Conservation (phyloP, 305 asterid genomes). For the Fraxinus dipetala region DNA sequence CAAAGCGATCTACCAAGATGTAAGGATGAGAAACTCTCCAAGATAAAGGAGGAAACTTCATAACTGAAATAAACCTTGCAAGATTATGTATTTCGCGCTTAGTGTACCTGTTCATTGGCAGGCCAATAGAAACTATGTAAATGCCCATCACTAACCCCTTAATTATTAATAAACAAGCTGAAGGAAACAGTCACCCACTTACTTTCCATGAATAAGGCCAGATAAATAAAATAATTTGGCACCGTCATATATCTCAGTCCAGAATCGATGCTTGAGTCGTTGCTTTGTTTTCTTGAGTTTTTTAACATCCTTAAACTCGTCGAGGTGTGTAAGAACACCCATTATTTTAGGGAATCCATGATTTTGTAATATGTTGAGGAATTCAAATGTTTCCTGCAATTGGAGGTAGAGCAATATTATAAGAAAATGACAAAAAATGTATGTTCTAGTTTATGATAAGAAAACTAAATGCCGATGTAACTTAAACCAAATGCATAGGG, state of each 20-base stretch:
- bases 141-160: neutral
- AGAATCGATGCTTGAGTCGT: slow-evolving; percentile 94
- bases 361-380: slow-evolving; percentile 90
- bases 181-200: slow-evolving; percentile 33
- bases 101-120: slow-evolving; percentile 62
- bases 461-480: neutral
- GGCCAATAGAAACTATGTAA: slow-evolving; percentile 21
- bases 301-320: slow-evolving; percentile 91
- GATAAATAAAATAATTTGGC: slow-evolving; percentile 92
- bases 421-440: neutral
- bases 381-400: slow-evolving; percentile 91
- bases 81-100: slow-evolving; percentile 93
- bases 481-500: neutral
- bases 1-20: slow-evolving; percentile 86
- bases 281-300: slow-evolving; percentile 91
- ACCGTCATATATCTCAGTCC: slow-evolving; percentile 98
- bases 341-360: slow-evolving; percentile 97
- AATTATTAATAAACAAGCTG: slow-evolving; percentile 13
- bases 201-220: slow-evolving; percentile 97
- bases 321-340: slow-evolving; percentile 98
- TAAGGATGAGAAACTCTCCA: slow-evolving; percentile 97
- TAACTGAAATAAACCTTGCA: slow-evolving; percentile 93
- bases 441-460: neutral
- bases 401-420: slow-evolving; percentile 12
- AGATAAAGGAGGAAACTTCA: slow-evolving; percentile 91